Evolutionary conservation across 495 filamentous ascomycete species (phyloP), one percentile per base, ranked within the genome.

Genomic region (Penicillium crystallinum): DNA sequence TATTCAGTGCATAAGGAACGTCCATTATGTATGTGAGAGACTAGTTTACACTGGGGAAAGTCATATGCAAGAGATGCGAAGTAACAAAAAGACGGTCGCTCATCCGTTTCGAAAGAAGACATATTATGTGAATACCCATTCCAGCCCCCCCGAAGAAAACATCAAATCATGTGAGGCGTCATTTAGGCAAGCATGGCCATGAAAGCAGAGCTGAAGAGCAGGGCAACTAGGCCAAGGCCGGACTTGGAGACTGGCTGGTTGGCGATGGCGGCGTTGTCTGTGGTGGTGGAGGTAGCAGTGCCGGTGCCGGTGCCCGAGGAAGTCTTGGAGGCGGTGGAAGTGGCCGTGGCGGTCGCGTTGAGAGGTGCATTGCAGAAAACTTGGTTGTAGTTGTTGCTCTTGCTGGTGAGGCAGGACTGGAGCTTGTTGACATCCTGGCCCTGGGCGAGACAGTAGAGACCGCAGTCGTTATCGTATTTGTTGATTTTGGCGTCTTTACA

Each of bases 381-480:
- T 10, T 67, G 38, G 14, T 46, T 45, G 44, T 65, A 56, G 7
- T 54, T 52, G 18, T 60, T 66, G 35, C 70, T 69, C 39, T 71
- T 59, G 23, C 53, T 52, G 37, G 52, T 57, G 14, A 77, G 46
- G 46, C 77, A 80, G 17, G 54, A 19, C 11, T 49, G 55, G 30
- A 80, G 63, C 2, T 65, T 46, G 8, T 45, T 35, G 52, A 75
- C 59, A 25, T 51, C 65, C 47, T 80, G 76, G 11, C 61, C 73
- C 36, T 68, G 64, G 3, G 76, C 76, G 10, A 76, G 72, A 53
- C 77, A 80, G 70, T 78, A 80, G 41, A 75, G 56, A 21, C 67
- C 71, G 65, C 77, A 80, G 57, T 66, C 68, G 64, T 70, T 57
- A 41, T 72, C 62, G 67, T 76, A 78, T 15, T 68, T 66, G 12